Percentiles rank a stretch among this genome's conserved stretches.
Conservation (phyloP, 2,329 filamentous ascomycete species). For the Phialocephala subalpina region DNA sequence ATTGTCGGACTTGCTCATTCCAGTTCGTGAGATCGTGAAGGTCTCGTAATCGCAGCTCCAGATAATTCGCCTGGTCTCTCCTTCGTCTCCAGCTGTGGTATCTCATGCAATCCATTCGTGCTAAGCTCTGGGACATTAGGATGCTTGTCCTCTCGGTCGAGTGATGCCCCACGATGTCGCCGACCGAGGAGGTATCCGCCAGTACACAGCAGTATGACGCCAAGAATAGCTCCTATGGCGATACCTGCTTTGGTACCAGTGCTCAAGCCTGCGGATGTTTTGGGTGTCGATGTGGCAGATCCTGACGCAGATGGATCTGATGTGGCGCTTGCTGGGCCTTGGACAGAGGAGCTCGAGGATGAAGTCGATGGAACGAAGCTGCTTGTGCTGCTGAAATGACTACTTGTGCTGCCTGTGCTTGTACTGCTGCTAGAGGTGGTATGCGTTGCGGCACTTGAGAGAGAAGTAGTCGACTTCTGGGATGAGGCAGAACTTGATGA, state of each 20-base stretch:
- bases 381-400: not conserved
- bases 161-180: not conserved
- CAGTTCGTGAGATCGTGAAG: not conserved
- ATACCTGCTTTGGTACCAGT: slow-evolving; percentile 1
- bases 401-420: not conserved
- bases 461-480: not conserved
- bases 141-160: not conserved
- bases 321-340: not conserved
- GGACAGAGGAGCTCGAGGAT: not conserved
- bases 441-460: not conserved
- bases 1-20: not conserved
- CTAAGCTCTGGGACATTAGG: slow-evolving; percentile 4
- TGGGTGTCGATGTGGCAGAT: not conserved
- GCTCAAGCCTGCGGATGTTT: not conserved
- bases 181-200: not conserved
- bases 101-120: not conserved
- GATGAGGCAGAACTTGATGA: not conserved
- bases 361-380: not conserved
- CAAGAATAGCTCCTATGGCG: not conserved
- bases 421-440: not conserved
- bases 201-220: not conserved
- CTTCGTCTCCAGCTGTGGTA: not conserved
- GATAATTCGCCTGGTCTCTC: not conserved
- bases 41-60: not conserved
- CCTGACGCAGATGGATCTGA: not conserved